Evolutionary conservation across 345 rosid species (phyloP).

Genomic region (Hibiscus syriacus): DNA sequence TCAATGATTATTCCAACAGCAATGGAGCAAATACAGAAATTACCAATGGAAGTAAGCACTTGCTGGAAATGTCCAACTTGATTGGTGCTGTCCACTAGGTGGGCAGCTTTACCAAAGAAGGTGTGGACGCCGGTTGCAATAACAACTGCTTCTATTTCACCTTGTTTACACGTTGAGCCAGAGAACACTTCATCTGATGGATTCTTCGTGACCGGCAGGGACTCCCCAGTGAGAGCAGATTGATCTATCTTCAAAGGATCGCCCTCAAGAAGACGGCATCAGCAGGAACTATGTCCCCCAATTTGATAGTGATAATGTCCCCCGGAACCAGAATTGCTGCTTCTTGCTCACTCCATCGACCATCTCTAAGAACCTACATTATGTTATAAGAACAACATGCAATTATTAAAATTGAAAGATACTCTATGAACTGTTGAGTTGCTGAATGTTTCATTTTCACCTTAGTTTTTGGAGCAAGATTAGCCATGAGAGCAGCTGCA

Average conservation of each 20-base stretch:
- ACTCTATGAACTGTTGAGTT: not conserved
- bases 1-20: conserved; percentile 62
- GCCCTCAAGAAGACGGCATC: conserved; percentile 92
- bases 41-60: conserved; percentile 82
- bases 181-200: conserved; percentile 84
- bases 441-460: conserved; percentile 20
- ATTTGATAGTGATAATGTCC: no score
- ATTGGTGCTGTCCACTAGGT: conserved; percentile 80
- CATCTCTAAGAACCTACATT: no score
- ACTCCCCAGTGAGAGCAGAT: conserved; percentile 93
- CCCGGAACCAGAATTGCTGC: no score
- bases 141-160: conserved; percentile 84
- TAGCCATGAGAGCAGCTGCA: conserved; percentile 84
- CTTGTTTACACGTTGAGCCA: conserved; percentile 88
- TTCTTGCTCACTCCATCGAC: no score
- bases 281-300: conserved; percentile 94
- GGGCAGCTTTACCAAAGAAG: conserved; percentile 96
- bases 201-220: conserved; percentile 70
- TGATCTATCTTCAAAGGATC: conserved; percentile 92
- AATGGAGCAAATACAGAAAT: conserved; percentile 89
- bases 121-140: conserved; percentile 94
- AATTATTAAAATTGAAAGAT: not conserved
- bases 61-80: conserved; percentile 90
- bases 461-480: conserved; percentile 92
- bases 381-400: not conserved